Evolutionary conservation across 2,329 filamentous ascomycete species (phyloP).

Genomic region (Alternaria sp.): DNA sequence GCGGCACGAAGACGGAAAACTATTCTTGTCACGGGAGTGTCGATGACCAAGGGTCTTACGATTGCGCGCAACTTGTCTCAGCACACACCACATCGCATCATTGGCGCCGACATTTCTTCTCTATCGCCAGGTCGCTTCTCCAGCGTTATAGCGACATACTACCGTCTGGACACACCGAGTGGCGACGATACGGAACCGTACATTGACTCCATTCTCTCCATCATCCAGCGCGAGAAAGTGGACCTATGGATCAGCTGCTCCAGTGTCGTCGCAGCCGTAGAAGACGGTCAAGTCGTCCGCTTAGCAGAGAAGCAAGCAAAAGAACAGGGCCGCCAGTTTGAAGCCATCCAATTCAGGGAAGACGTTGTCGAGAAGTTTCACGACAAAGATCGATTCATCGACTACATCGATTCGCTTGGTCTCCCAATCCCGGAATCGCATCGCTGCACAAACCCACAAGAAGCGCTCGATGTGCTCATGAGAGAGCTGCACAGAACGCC

Average conservation of each 20-base stretch:
- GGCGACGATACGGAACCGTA: conserved; percentile 60
- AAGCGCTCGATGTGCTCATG: conserved; percentile 63
- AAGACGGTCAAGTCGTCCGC: conserved; percentile 70
- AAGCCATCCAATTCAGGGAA: conserved; percentile 69
- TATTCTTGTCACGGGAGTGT: conserved; percentile 75
- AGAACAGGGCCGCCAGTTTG: conserved; percentile 62
- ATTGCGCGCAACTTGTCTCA: conserved; percentile 71
- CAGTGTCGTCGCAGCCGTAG: conserved; percentile 69
- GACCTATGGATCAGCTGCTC: conserved; percentile 79
- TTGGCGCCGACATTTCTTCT: conserved; percentile 70
- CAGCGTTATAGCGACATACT: conserved; percentile 63
- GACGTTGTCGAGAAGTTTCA: conserved; percentile 66
- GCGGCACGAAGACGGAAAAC: conserved; percentile 55
- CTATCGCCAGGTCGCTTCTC: conserved; percentile 63
- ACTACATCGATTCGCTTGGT: conserved; percentile 61
- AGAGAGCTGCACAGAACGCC: conserved; percentile 22
- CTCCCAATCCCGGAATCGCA: conserved; percentile 54
- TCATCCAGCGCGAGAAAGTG: conserved; percentile 68
- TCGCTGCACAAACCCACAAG: conserved; percentile 62
- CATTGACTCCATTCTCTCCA: conserved; percentile 63
- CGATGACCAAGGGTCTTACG: conserved; percentile 74
- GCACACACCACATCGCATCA: conserved; percentile 70
- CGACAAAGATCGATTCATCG: conserved; percentile 71
- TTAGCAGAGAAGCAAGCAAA: conserved; percentile 60
- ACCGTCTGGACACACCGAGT: conserved; percentile 55